A percentile compares a stretch with the other conserved stretches of the same genome.
Conservation (phyloP, 139 green algal species). For the Volvox reticuliferus region DNA sequence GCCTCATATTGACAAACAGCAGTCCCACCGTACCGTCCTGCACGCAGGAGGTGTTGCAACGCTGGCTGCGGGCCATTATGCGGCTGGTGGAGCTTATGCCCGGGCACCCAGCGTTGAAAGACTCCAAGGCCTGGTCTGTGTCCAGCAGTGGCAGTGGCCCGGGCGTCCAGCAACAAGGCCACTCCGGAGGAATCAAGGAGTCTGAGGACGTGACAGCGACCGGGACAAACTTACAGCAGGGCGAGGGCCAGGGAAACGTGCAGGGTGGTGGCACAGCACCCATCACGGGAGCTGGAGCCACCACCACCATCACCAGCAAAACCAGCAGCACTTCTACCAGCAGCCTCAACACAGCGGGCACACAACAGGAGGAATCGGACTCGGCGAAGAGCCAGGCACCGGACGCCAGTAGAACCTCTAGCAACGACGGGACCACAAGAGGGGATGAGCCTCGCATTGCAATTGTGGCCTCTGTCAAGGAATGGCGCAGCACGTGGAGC, state of each 20-base stretch:
- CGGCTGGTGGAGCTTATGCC: constrained; percentile 78
- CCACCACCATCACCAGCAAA: neutral
- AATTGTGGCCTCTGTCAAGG: neutral
- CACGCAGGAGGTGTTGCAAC: constrained; percentile 43
- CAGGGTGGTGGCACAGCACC: constrained; percentile 9
- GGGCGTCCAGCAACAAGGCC: neutral
- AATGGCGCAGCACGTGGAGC: neutral
- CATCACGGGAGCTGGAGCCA: neutral
- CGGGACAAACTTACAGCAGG: neutral
- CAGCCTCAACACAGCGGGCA: neutral
- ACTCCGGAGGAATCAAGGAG: neutral
- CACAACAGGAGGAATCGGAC: neutral
- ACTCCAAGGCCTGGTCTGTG: constrained; percentile 1
- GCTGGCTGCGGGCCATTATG: constrained; percentile 78
- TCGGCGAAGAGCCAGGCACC: neutral
- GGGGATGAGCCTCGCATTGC: neutral
- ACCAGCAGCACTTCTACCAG: neutral
- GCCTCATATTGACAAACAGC: too few species aligned
- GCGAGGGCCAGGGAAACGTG: neutral
- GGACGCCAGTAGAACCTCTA: neutral
- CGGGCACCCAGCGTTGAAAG: constrained; percentile 65
- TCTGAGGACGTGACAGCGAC: neutral
- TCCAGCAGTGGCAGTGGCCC: neutral
- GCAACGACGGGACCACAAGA: neutral
- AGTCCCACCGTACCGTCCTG: too few species aligned